Evolutionary conservation across 306 rosid species (phyloP).

Genomic region (Cucumis melo): DNA sequence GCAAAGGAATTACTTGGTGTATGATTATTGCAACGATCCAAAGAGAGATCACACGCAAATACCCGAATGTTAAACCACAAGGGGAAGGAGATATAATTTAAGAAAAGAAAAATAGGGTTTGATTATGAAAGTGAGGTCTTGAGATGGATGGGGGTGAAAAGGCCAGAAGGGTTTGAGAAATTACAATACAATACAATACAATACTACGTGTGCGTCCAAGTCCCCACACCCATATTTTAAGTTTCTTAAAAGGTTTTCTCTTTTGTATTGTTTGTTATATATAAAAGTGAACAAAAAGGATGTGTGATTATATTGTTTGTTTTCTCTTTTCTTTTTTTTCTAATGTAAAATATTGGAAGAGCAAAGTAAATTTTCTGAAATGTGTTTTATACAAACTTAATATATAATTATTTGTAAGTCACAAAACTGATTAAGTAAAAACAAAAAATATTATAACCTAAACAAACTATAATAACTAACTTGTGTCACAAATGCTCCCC

Average conservation of each 20-base stretch:
- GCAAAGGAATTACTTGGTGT: conserved; percentile 51
- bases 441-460: too few species aligned
- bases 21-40: conserved; percentile 65
- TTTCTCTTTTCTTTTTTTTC: too few species aligned
- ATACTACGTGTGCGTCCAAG: conserved; percentile 39
- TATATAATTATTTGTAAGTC: too few species aligned
- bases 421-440: too few species aligned
- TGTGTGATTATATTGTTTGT: neutral
- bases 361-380: too few species aligned
- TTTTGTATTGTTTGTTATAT: too few species aligned
- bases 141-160: conserved; percentile 44
- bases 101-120: neutral
- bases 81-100: neutral
- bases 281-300: too few species aligned
- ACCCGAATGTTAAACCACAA: conserved; percentile 50
- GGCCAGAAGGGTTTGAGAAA: conserved; percentile 3
- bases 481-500: too few species aligned
- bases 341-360: too few species aligned
- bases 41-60: conserved; percentile 55
- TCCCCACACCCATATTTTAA: neutral
- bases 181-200: neutral
- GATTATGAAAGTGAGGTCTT: conserved; percentile 6
- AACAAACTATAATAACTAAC: too few species aligned
- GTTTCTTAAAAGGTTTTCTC: too few species aligned
- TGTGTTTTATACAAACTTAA: too few species aligned